Evolutionary conservation across 495 filamentous ascomycete species (phyloP).

Genomic region (Hyaloscypha finlandica): DNA sequence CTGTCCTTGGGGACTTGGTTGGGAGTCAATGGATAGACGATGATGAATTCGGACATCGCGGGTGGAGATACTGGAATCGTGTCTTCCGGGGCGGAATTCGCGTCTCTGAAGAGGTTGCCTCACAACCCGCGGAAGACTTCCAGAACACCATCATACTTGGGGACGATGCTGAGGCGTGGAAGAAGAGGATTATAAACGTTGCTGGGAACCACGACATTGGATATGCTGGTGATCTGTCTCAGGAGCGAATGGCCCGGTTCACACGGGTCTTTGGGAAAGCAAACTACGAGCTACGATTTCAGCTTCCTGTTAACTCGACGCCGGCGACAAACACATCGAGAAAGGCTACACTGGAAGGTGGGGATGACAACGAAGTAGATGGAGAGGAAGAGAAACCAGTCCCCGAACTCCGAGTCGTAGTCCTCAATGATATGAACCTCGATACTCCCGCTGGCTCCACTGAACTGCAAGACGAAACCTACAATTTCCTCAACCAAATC

Average conservation of each 20-base stretch:
- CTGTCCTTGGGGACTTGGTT: slow-evolving; percentile 86
- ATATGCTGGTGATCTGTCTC: slow-evolving; percentile 86
- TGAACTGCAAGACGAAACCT: slow-evolving; percentile 68
- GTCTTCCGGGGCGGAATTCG: slow-evolving; percentile 71
- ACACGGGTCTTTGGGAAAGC: slow-evolving; percentile 78
- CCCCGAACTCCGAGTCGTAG: slow-evolving; percentile 75
- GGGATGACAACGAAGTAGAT: slow-evolving; percentile 29
- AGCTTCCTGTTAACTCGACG: slow-evolving; percentile 47
- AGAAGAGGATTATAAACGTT: slow-evolving; percentile 76
- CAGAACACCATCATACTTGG: slow-evolving; percentile 56
- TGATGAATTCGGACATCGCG: slow-evolving; percentile 74
- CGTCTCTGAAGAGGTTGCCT: slow-evolving; percentile 63
- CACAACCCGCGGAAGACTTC: slow-evolving; percentile 44
- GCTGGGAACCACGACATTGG: slow-evolving; percentile 96
- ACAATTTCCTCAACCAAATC: slow-evolving; percentile 73
- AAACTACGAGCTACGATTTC: slow-evolving; percentile 85
- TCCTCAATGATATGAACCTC: slow-evolving; percentile 89
- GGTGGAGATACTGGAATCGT: slow-evolving; percentile 75
- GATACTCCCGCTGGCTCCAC: slow-evolving; percentile 73
- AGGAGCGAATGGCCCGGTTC: slow-evolving; percentile 71
- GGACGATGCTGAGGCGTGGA: slow-evolving; percentile 60
- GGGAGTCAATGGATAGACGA: slow-evolving; percentile 96
- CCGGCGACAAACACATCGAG: background rate
- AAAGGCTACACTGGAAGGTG: background rate
- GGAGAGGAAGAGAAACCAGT: slow-evolving; percentile 35